phyloP scores from a whole-genome alignment of 345 rosid species.

The Hypericum androsaemum region DNA sequence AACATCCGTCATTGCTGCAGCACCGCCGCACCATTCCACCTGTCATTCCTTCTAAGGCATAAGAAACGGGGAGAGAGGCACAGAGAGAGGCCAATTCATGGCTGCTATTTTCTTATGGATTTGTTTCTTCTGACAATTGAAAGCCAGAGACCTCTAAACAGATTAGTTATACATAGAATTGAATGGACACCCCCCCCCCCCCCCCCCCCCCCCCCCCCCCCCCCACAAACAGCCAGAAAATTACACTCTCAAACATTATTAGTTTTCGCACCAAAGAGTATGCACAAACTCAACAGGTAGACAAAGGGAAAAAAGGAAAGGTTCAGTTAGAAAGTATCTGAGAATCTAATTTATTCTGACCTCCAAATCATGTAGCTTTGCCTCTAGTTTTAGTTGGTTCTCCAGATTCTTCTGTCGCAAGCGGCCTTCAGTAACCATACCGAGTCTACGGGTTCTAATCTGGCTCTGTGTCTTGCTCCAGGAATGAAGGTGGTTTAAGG shows the following conservation, averaged over 20 bases:
- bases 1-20: constrained; percentile 58
- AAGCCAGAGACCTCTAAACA: too few relatives aligned
- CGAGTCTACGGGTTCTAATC: constrained; percentile 56
- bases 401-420: constrained; percentile 72
- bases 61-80: neutral
- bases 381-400: constrained; percentile 90
- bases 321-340: too few relatives aligned
- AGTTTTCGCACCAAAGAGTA: too few relatives aligned
- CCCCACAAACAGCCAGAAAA: too few relatives aligned
- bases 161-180: too few relatives aligned
- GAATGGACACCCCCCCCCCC: too few relatives aligned
- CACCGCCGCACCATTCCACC: constrained; percentile 93
- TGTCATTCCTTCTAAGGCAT: constrained; percentile 22
- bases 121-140: too few relatives aligned
- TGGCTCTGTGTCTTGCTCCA: constrained; percentile 77
- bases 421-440: constrained; percentile 73
- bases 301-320: too few relatives aligned
- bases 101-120: too few relatives aligned
- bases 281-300: too few relatives aligned
- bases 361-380: constrained; percentile 79
- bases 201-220: too few relatives aligned
- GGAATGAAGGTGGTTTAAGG: constrained; percentile 62
- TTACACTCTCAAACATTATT: too few relatives aligned
- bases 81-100: neutral
- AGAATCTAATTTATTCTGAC: constrained; percentile 20